Evolutionary conservation across 768 basidiomycete species (phyloP).

Genomic region (Boletus fagicola): DNA sequence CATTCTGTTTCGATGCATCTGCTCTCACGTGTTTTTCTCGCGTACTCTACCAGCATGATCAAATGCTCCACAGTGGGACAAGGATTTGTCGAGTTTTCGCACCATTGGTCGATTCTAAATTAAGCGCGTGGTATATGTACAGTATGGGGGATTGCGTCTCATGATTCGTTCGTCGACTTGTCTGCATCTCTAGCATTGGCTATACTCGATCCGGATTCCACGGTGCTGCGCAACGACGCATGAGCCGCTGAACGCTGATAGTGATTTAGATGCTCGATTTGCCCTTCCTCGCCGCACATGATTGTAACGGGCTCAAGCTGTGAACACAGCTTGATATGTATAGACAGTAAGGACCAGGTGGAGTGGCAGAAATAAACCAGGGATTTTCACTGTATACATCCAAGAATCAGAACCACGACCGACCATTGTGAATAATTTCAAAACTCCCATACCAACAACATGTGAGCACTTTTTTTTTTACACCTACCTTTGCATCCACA

Average conservation of each 20-base stretch:
- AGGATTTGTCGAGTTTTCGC: not conserved
- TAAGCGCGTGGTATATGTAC: too few species aligned
- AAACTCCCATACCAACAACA: not conserved
- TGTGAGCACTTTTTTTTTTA: not conserved
- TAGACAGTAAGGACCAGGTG: not conserved
- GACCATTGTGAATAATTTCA: not conserved
- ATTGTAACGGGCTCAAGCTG: too few species aligned
- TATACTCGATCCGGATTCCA: not conserved
- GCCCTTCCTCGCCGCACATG: not conserved
- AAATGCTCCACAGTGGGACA: not conserved
- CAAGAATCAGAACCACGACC: not conserved
- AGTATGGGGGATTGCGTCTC: not conserved
- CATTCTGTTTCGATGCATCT: not conserved
- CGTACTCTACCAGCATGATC: not conserved
- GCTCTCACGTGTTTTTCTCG: not conserved
- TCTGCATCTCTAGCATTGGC: not conserved
- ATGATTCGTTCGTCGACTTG: not conserved
- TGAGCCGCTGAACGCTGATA: not conserved
- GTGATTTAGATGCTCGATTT: not conserved
- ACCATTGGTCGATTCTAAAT: not conserved
- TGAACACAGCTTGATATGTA: not conserved
- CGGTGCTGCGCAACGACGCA: not conserved
- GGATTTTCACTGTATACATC: not conserved
- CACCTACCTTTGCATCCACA: too few species aligned
- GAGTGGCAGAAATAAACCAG: not conserved